phyloP scores from a whole-genome alignment of 805 yeast genomes.

The Suhomyces xylopsoci region DNA sequence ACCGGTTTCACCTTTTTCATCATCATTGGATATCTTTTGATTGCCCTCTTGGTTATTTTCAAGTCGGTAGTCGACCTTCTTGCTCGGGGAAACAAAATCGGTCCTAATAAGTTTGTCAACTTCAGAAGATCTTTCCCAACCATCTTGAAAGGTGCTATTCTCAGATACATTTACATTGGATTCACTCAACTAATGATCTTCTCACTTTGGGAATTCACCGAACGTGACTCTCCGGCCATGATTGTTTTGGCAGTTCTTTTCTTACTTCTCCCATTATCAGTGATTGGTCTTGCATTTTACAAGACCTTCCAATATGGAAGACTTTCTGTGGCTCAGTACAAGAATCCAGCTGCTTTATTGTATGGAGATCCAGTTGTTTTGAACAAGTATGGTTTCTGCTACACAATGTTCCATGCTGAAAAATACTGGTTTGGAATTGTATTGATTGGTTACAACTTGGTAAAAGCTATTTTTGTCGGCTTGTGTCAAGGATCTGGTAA shows the following conservation, averaged over 20 bases:
- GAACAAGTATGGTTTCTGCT: conserved; percentile 81
- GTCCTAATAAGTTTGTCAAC: conserved; percentile 43
- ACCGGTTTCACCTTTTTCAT: conserved; percentile 88
- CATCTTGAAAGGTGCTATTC: conserved; percentile 73
- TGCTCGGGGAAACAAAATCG: conserved; percentile 48
- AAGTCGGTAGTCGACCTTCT: conserved; percentile 51
- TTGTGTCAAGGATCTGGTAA: conserved; percentile 80
- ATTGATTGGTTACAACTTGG: conserved; percentile 54
- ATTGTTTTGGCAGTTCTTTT: conserved; percentile 76
- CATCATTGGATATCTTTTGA: conserved; percentile 69
- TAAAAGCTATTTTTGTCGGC: conserved; percentile 71
- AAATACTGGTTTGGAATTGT: conserved; percentile 82
- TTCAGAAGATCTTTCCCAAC: conserved; percentile 55
- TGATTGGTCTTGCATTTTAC: conserved; percentile 63
- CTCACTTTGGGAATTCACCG: conserved; percentile 84
- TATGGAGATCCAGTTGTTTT: conserved; percentile 75
- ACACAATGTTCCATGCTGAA: conserved; percentile 81
- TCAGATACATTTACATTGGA: conserved; percentile 79
- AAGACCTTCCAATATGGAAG: conserved; percentile 64
- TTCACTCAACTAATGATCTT: conserved; percentile 77
- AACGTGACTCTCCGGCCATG: conserved; percentile 83
- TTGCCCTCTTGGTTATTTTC: conserved; percentile 54
- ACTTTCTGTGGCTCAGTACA: conserved; percentile 53
- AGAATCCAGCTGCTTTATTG: conserved; percentile 83
- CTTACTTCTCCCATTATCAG: conserved; percentile 55